Evolutionary conservation across 2,329 filamentous ascomycete genomes (phyloP).

Genomic region (Xylaria sp.): DNA sequence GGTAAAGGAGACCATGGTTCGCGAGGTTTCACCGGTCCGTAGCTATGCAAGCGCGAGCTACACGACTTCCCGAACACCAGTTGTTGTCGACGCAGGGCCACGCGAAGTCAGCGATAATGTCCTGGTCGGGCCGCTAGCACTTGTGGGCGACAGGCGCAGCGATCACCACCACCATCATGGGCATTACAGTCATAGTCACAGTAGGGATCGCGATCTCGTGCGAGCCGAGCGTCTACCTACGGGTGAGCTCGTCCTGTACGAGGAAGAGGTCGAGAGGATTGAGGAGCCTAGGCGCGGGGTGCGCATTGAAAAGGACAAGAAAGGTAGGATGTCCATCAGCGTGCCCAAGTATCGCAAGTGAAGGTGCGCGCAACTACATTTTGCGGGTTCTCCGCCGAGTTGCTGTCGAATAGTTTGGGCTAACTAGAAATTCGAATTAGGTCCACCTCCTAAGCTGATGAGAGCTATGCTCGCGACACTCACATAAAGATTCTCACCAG

Average conservation of each 20-base stretch:
- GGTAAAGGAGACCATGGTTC: constrained; percentile 58
- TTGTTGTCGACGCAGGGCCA: constrained; percentile 55
- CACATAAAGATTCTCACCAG: constrained; percentile 57
- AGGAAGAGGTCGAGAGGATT: constrained; percentile 67
- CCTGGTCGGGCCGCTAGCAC: constrained; percentile 54
- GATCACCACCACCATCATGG: constrained; percentile 58
- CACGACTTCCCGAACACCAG: constrained; percentile 51
- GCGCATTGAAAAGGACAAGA: constrained; percentile 86
- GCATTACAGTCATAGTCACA: constrained; percentile 49
- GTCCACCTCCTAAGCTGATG: constrained; percentile 70
- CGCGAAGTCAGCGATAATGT: constrained; percentile 51
- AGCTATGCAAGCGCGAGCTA: constrained; percentile 47
- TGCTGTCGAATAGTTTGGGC: constrained; percentile 19
- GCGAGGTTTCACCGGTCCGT: constrained; percentile 61
- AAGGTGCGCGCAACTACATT: constrained; percentile 56
- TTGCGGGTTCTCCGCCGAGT: constrained; percentile 19
- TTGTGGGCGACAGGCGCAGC: constrained; percentile 51
- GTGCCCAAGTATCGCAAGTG: constrained; percentile 72
- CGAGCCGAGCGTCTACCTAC: constrained; percentile 67
- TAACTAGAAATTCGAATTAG: constrained; percentile 53
- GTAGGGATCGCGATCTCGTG: constrained; percentile 63
- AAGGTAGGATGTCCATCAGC: constrained; percentile 94
- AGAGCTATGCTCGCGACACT: constrained; percentile 77
- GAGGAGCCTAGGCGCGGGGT: constrained; percentile 66
- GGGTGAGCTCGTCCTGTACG: constrained; percentile 71